Base-by-base conservation (phyloP, 2,329 filamentous ascomycete genomes). In the Elsinoe fawcettii region DNA sequence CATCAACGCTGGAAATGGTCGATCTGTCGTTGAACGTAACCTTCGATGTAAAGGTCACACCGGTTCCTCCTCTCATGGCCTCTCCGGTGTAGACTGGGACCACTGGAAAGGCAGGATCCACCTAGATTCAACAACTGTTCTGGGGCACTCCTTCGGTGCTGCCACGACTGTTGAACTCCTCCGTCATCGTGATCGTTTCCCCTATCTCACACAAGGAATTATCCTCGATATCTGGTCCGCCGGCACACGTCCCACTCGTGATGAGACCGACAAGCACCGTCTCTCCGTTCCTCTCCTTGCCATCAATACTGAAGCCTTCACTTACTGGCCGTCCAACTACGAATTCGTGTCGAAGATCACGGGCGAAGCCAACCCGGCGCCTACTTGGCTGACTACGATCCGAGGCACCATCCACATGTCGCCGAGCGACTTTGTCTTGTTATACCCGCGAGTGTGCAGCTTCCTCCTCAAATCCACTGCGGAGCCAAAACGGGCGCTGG, bases 231-330 rank as follows among this genome's bases (percentile, higher is more conserved):
- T 83, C 6, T 87, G 83, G 83, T 63, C 80, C 68, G 65, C 80
- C 65, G 64, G 79, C 63, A 63, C 76, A 62, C 62, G 70, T 63
- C 62, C 76, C 56, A 66, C 69, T 1, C 66, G 66, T 3, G 74
- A 78, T 27, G 71, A 75, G 7, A 49, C 57, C 3, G 43, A 58
- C 14, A 51, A 39, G n/a, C 57, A 58, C 23, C 72, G 74, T 14
- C 76, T 80, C 44, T 71, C 73, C 36, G 74, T 77, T 11, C 84
- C 84, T 4, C 65, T 87, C 6, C 73, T 87, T 5, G 80, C 79
- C 2, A 82, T 87, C 65, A 85, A 84, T 51, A 81, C 78, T 5
- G 84, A 87, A 67, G 84, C 82, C 0, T 87, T 87, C 70, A 85
- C 85, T 75, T 84, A 86, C 69, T 87, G 84, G 84, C 76, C 79